These are phyloP conservation scores for Podila horticola DNA, from an alignment of 192 early-diverging fungal species.

Conservation along the genomic window DNA sequence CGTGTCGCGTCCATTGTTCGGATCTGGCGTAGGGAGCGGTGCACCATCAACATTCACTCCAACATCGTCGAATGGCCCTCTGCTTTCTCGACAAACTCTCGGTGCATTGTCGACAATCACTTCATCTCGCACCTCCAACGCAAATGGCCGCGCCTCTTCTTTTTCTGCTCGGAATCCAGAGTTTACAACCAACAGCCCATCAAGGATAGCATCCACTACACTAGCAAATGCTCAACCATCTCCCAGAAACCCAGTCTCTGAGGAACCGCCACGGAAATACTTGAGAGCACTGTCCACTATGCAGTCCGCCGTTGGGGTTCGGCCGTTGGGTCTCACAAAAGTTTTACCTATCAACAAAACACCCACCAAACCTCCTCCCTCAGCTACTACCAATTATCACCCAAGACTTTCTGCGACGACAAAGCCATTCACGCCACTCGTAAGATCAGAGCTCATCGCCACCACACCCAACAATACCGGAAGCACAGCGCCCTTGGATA, in stretches of 20 bases:
- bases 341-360: background rate
- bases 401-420: background rate
- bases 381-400: background rate
- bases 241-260: background rate
- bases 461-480: background rate
- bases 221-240: background rate
- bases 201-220: too few relatives aligned
- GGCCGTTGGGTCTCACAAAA: background rate
- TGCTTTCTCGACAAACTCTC: background rate
- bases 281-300: background rate
- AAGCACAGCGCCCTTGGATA: background rate
- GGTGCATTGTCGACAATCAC: background rate
- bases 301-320: background rate
- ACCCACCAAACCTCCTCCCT: background rate
- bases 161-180: background rate
- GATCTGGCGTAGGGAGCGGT: too few relatives aligned
- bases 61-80: too few relatives aligned
- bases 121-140: background rate
- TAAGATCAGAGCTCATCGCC: background rate
- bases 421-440: background rate
- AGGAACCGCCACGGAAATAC: background rate
- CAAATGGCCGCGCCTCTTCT: background rate
- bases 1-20: too few relatives aligned
- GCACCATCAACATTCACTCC: too few relatives aligned
- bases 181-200: background rate